Conservation (phyloP, 2,329 filamentous ascomycete species). For the Dothideomycetes sp. region DNA sequence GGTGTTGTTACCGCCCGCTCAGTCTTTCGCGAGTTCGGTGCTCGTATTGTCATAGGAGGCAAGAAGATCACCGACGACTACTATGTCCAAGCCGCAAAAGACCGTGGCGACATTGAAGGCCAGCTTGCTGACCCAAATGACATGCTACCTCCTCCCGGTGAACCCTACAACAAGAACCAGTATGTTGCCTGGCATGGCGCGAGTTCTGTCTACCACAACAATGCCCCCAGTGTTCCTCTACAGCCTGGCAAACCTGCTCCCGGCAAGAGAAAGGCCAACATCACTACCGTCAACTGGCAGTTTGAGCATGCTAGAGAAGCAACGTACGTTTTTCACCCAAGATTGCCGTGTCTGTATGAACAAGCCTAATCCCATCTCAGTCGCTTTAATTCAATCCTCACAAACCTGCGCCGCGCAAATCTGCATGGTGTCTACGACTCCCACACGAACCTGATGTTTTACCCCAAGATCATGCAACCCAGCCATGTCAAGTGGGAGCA, state of each 20-base stretch:
- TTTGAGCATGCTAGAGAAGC: conserved; percentile 85
- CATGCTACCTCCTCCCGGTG: conserved; percentile 58
- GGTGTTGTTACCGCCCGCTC: conserved; percentile 93
- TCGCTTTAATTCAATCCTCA: conserved; percentile 70
- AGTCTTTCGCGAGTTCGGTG: conserved; percentile 93
- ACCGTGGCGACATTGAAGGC: conserved; percentile 72
- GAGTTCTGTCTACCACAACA: conserved; percentile 84
- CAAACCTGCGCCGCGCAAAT: conserved; percentile 56
- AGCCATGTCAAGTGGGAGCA: conserved; percentile 73
- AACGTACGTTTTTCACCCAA: conserved; percentile 47
- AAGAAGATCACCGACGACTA: conserved; percentile 84
- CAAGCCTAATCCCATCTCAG: conserved; percentile 34
- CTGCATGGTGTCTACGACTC: conserved; percentile 77
- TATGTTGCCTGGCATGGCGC: conserved; percentile 98
- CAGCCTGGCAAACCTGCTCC: conserved; percentile 63
- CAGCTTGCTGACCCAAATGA: conserved; percentile 88
- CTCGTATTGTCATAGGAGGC: conserved; percentile 85
- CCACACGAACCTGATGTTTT: conserved; percentile 87
- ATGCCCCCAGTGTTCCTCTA: conserved; percentile 60
- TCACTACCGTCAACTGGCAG: conserved; percentile 95
- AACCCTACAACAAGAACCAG: conserved; percentile 97
- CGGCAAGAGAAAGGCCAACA: conserved; percentile 70
- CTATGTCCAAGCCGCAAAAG: conserved; percentile 61
- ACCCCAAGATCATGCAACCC: conserved; percentile 78
- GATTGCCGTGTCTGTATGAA: conserved; percentile 11